Evolutionary conservation across 768 basidiomycete species (phyloP).

Genomic region (Russula brevipes): DNA sequence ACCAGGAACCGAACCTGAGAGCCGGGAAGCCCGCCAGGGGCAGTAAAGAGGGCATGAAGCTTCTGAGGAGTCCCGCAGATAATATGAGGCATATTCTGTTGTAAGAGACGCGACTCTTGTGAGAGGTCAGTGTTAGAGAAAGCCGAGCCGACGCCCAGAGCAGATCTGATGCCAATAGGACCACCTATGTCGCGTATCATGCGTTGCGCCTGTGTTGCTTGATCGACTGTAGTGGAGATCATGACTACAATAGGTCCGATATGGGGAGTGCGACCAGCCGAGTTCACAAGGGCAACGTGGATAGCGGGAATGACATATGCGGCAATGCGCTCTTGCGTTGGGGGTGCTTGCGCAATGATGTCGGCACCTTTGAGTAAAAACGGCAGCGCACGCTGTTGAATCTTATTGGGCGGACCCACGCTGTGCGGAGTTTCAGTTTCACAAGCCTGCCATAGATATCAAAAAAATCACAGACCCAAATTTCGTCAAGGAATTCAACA

Average conservation of each 20-base stretch:
- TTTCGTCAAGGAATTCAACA: conserved; percentile 82
- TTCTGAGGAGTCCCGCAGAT: conserved; percentile 98
- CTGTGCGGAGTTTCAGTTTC: conserved; percentile 37
- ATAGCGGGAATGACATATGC: conserved; percentile 93
- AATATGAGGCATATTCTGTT: conserved; percentile 91
- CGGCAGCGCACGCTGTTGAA: conserved; percentile 93
- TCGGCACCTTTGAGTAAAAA: conserved; percentile 92
- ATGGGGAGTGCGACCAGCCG: conserved; percentile 49
- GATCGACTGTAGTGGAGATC: conserved; percentile 97
- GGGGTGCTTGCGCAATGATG: conserved; percentile 98
- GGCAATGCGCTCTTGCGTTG: conserved; percentile 96
- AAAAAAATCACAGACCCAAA: conserved; percentile 67
- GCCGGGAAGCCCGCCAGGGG: conserved; percentile 69
- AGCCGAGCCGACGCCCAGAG: conserved; percentile 78
- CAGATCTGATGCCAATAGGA: conserved; percentile 86
- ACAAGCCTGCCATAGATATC: conserved; percentile 10
- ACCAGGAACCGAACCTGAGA: conserved; percentile 90
- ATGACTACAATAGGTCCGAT: conserved; percentile 87
- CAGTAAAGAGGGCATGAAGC: conserved; percentile 84
- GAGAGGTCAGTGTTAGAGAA: conserved; percentile 53
- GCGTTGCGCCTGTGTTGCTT: conserved; percentile 93
- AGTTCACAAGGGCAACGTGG: conserved; percentile 69
- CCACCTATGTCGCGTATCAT: conserved; percentile 94
- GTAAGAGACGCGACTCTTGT: conserved; percentile 77
- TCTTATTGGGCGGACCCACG: conserved; percentile 97